These are phyloP conservation scores for Alternaria triticina DNA, from an alignment of 2,329 filamentous ascomycete genomes.

Conservation along the genomic window DNA sequence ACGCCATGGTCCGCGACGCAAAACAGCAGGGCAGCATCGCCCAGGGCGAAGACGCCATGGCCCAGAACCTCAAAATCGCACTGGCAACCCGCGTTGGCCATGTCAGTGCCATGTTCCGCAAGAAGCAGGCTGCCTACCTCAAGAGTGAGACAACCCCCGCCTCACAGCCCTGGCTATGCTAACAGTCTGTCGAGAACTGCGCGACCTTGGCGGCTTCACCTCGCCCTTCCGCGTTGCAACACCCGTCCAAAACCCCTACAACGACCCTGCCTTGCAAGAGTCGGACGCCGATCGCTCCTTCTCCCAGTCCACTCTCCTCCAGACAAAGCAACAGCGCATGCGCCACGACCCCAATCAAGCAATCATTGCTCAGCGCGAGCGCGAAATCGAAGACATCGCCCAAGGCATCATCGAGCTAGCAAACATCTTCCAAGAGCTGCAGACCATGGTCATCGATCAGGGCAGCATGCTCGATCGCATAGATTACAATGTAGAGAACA, in stretches of 20 bases:
- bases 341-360: conserved; percentile 73
- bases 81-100: conserved; percentile 89
- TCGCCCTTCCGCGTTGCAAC: conserved; percentile 55
- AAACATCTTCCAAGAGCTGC: conserved; percentile 94
- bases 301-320: conserved; percentile 86
- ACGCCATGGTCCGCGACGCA: conserved; percentile 83
- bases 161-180: conserved; percentile 9
- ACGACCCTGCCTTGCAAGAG: conserved; percentile 82
- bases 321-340: conserved; percentile 69
- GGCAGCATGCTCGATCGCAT: conserved; percentile 60
- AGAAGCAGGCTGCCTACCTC: conserved; percentile 95
- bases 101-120: conserved; percentile 87
- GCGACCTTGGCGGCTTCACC: conserved; percentile 55
- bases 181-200: conserved; percentile 45
- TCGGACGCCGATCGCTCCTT: conserved; percentile 93
- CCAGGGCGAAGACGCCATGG: conserved; percentile 91
- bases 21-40: conserved; percentile 75
- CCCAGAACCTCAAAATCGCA: conserved; percentile 91
- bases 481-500: conserved; percentile 91
- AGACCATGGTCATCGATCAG: conserved; percentile 77
- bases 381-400: conserved; percentile 96
- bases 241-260: conserved; percentile 68
- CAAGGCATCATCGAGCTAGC: conserved; percentile 97
- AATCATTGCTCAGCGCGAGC: conserved; percentile 87
- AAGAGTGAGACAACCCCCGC: conserved; percentile 69